phyloP scores from a whole-genome alignment of 2,329 filamentous ascomycete genomes.

The Ophiostoma perfectum region DNA sequence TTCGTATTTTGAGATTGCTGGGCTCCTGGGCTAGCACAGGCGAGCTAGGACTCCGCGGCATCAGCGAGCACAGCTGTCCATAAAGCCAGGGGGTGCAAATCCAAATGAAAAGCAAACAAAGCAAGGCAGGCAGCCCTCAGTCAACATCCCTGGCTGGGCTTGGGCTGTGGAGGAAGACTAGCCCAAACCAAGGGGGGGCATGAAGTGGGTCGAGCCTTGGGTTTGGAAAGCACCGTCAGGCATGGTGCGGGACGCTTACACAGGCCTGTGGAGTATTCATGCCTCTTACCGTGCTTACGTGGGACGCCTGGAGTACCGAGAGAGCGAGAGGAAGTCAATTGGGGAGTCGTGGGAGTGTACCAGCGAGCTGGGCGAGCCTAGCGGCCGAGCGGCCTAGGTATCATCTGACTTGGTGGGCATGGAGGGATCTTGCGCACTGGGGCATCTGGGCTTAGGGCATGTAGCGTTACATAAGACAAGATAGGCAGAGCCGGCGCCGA shows the following conservation, averaged over 20 bases:
- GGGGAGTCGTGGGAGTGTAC: not conserved
- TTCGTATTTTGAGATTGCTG: not conserved
- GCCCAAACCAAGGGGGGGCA: constrained; percentile 14
- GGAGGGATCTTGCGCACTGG: not conserved
- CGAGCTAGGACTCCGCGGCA: not conserved
- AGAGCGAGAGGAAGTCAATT: too few species aligned
- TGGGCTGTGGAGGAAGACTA: constrained; percentile 11
- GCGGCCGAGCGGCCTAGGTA: too few species aligned
- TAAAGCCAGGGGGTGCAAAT: not conserved
- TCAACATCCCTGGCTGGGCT: constrained; percentile 10
- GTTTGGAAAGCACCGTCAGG: not conserved
- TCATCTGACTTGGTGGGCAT: not conserved
- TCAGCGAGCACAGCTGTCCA: not conserved
- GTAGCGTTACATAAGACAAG: constrained; percentile 11
- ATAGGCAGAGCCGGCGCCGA: not conserved
- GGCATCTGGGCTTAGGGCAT: not conserved
- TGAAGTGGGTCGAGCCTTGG: constrained; percentile 6
- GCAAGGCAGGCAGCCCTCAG: constrained; percentile 2
- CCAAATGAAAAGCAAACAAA: constrained; percentile 5
- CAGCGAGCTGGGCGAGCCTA: not conserved
- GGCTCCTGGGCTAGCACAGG: not conserved
- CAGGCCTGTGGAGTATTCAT: too few species aligned
- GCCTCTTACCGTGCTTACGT: too few species aligned
- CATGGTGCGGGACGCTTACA: too few species aligned
- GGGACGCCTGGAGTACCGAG: too few species aligned